Percentiles rank a stretch among this genome's conserved stretches.
phyloP scores from a whole-genome alignment of 169 alveolate species.

The Toxoplasma gondii region DNA sequence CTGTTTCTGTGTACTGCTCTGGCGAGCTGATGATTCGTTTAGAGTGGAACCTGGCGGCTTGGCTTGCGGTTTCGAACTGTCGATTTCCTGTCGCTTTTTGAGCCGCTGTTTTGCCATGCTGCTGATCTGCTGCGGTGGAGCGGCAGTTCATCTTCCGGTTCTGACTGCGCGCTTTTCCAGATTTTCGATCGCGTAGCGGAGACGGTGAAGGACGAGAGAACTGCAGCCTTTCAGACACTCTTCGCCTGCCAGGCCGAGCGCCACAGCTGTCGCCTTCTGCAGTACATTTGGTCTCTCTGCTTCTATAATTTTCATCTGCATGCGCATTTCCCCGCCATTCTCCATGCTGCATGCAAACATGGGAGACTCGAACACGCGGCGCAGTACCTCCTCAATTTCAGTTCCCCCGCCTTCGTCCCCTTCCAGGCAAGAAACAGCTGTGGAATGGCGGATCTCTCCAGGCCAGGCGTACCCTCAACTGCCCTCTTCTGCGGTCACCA shows the following conservation, averaged over 20 bases:
- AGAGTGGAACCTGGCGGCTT: no score
- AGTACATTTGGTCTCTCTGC: constrained; percentile 21
- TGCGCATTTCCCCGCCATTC: background rate
- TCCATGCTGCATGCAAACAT: background rate
- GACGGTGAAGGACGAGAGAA: background rate
- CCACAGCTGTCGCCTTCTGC: constrained; percentile 28
- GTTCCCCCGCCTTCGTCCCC: constrained; percentile 23
- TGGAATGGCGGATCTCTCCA: background rate
- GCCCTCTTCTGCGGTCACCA: no score
- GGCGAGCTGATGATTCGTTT: no score
- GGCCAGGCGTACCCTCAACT: background rate
- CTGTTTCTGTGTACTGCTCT: no score
- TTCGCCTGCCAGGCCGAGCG: constrained; percentile 25
- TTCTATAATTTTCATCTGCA: constrained; percentile 1
- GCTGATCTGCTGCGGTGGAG: no score
- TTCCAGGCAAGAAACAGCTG: background rate
- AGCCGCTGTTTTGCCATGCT: no score
- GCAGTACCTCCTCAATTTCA: constrained; percentile 20
- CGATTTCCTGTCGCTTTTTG: no score
- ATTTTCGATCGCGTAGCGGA: constrained; percentile 28
- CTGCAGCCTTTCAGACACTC: background rate
- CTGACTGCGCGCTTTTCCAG: background rate
- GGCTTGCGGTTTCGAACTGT: no score
- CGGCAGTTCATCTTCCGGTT: no score
- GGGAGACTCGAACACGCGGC: constrained; percentile 20